Conservation (phyloP, 1,284 basidiomycete genomes). For the Trichosporon faecale region DNA sequence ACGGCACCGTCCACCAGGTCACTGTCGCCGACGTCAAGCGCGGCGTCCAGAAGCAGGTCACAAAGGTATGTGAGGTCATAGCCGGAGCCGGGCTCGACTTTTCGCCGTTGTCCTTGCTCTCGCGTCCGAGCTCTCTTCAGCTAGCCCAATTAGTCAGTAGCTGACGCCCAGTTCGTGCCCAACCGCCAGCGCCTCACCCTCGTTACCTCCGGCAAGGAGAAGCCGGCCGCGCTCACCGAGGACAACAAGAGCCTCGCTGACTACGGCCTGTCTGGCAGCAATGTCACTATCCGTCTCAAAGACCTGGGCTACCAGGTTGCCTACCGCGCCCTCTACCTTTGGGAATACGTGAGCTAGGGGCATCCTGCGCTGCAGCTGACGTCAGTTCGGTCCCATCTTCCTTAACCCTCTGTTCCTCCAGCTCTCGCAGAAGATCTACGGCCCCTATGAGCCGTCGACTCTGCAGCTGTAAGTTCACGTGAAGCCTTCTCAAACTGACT, state of each 20-base stretch:
- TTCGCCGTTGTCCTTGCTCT: too few relatives aligned
- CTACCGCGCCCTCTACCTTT: constrained; percentile 79
- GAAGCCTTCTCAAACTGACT: neutral
- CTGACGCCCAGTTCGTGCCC: constrained; percentile 60
- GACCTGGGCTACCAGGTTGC: constrained; percentile 83
- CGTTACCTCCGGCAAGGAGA: constrained; percentile 23
- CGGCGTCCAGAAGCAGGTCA: constrained; percentile 50
- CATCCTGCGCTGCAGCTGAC: constrained; percentile 11
- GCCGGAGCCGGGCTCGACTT: neutral
- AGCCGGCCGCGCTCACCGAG: constrained; percentile 58
- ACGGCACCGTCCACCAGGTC: constrained; percentile 52
- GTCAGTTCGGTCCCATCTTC: constrained; percentile 78
- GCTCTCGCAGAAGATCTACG: constrained; percentile 53
- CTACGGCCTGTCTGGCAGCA: constrained; percentile 58
- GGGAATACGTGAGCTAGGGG: constrained; percentile 88
- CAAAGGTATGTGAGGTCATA: constrained; percentile 54
- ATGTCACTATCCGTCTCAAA: constrained; percentile 66
- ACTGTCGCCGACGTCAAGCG: constrained; percentile 53
- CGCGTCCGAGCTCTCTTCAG: neutral
- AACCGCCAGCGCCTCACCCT: constrained; percentile 69
- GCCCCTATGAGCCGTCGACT: constrained; percentile 37
- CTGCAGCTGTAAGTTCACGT: constrained; percentile 37
- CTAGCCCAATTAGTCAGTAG: neutral
- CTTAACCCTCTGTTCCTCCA: constrained; percentile 86
- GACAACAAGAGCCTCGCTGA: constrained; percentile 64